Percentiles rank a stretch among this genome's conserved stretches.
These are phyloP conservation scores for Carex cristatella DNA, from an alignment of 176 grass and related monocot species.

Conservation along the genomic window DNA sequence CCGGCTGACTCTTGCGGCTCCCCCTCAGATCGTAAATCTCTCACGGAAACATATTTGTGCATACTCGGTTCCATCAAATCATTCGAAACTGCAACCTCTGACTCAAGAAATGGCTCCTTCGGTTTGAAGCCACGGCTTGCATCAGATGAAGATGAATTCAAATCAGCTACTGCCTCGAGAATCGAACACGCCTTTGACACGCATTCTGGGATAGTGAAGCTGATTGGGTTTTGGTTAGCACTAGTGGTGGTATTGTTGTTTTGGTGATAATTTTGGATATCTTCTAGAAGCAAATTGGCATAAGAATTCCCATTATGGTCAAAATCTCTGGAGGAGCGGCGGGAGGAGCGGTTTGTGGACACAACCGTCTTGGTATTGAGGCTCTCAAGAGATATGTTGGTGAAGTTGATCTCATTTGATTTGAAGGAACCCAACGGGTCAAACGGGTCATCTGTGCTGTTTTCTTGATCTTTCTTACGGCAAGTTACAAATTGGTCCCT, in stretches of 20 bases:
- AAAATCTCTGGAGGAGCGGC: conserved; percentile 68
- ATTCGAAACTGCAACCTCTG: conserved; percentile 58
- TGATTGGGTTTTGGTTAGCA: not conserved
- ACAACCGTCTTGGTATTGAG: conserved; percentile 25
- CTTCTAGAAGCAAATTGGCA: conserved; percentile 70
- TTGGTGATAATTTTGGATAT: conserved; percentile 91
- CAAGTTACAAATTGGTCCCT: conserved; percentile 25
- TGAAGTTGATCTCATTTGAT: conserved; percentile 28
- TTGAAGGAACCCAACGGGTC: conserved; percentile 19
- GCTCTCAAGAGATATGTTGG: conserved; percentile 43
- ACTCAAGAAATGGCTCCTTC: conserved; percentile 33
- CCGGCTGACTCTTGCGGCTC: conserved; percentile 82
- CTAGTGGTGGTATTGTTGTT: conserved; percentile 28
- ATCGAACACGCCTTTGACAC: conserved; percentile 97
- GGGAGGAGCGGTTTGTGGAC: conserved; percentile 45
- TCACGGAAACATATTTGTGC: conserved; percentile 86
- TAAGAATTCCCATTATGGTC: conserved; percentile 62
- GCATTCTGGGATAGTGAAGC: conserved; percentile 76
- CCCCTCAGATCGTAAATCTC: conserved; percentile 40
- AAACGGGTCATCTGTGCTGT: not conserved
- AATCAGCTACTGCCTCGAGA: conserved; percentile 78
- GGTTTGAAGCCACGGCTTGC: conserved; percentile 16
- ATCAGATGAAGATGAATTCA: conserved; percentile 70
- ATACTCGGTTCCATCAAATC: conserved; percentile 69
- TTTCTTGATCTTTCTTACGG: conserved; percentile 16